Percentiles rank a stretch among this genome's conserved stretches.
These are phyloP conservation scores for Globisporangium recalcitrans DNA, from an alignment of 352 stramenopile species.

Conservation along the genomic window DNA sequence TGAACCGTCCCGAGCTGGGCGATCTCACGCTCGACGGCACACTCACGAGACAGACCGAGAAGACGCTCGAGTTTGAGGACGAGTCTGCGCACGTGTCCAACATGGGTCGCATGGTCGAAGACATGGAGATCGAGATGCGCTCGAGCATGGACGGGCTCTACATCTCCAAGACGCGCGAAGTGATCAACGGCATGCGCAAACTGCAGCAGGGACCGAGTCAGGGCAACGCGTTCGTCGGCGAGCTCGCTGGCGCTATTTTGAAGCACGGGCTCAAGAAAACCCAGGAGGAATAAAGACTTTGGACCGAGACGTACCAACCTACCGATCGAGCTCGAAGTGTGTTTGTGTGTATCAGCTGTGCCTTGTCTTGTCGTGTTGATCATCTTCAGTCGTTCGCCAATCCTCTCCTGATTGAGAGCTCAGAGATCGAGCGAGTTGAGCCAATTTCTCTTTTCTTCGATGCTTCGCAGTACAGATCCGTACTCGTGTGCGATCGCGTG, in stretches of 20 bases:
- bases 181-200: conserved; percentile 91
- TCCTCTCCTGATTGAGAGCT: conserved; percentile 5
- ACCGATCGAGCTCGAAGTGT: conserved; percentile 8
- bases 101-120: conserved; percentile 94
- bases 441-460: conserved; percentile 40
- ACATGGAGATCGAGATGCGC: conserved; percentile 94
- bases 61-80: conserved; percentile 67
- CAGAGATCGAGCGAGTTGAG: conserved; percentile 37
- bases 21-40: conserved; percentile 88
- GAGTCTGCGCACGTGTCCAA: conserved; percentile 89
- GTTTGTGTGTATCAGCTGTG: conserved; percentile 13
- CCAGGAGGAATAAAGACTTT: conserved; percentile 11
- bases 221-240: conserved; percentile 68
- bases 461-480: conserved; percentile 22
- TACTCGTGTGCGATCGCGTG: conserved; percentile 36
- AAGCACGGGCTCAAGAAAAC: conserved; percentile 67
- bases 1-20: conserved; percentile 74
- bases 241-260: conserved; percentile 64
- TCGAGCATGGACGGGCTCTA: conserved; percentile 90
- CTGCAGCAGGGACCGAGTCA: conserved; percentile 56
- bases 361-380: background rate
- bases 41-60: conserved; percentile 78
- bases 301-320: background rate
- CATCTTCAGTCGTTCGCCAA: no score
- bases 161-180: conserved; percentile 93